These are phyloP conservation scores for Eucalyptus marginata DNA, from an alignment of 345 rosid species.

Conservation along the genomic window DNA sequence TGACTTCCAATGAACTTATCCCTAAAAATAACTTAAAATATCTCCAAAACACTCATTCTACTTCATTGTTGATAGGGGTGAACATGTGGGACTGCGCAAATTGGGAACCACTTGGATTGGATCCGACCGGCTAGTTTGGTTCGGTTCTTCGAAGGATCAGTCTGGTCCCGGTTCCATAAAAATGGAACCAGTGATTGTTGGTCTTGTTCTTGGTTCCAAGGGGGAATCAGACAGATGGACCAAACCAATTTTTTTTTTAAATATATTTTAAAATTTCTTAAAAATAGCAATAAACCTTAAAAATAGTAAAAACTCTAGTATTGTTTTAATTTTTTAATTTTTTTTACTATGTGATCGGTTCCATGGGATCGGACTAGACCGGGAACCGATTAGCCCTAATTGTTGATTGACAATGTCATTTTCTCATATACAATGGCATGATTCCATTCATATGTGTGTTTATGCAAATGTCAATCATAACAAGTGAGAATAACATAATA, in stretches of 20 bases:
- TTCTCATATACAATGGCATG: background rate
- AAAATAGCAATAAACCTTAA: too few relatives aligned
- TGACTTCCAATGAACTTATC: too few relatives aligned
- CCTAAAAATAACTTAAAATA: background rate
- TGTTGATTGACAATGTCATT: background rate
- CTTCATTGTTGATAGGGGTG: background rate
- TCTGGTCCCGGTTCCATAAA: too few relatives aligned
- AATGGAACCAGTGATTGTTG: too few relatives aligned
- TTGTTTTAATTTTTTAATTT: too few relatives aligned
- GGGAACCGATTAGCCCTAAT: background rate
- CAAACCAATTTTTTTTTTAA: too few relatives aligned
- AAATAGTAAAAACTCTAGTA: too few relatives aligned
- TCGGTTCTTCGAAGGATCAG: accelerated
- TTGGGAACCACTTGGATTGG: too few relatives aligned
- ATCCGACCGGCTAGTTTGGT: accelerated
- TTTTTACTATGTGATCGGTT: too few relatives aligned
- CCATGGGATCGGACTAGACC: accelerated
- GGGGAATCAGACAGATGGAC: accelerated
- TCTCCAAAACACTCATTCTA: background rate
- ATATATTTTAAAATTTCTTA: too few relatives aligned
- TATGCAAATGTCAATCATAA: background rate
- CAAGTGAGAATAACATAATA: background rate
- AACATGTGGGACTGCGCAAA: accelerated
- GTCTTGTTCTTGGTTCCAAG: too few relatives aligned
- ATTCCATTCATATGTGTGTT: background rate